These are phyloP conservation scores for Pilobolus umbonatus DNA, from an alignment of 192 early-diverging fungal species.

Conservation along the genomic window DNA sequence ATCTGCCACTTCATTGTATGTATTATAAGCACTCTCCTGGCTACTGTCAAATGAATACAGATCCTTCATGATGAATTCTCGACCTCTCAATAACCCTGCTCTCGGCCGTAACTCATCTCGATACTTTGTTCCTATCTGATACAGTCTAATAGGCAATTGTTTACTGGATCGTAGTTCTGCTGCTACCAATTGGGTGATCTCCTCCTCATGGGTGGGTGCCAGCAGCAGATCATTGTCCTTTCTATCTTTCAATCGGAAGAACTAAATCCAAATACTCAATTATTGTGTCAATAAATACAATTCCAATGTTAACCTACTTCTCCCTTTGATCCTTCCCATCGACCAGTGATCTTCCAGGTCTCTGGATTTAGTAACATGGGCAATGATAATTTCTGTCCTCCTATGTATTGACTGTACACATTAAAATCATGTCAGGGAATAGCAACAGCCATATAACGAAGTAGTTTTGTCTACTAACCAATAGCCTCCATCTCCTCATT, in stretches of 20 bases:
- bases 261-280: no score
- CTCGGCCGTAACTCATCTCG: slow-evolving; percentile 82
- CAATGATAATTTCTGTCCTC: slow-evolving; percentile 67
- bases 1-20: slow-evolving; percentile 67
- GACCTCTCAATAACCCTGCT: slow-evolving; percentile 75
- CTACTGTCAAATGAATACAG: slow-evolving; percentile 84
- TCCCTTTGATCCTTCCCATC: slow-evolving; percentile 67
- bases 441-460: neutral
- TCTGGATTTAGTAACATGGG: slow-evolving; percentile 64
- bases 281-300: no score
- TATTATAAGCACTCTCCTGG: slow-evolving; percentile 58
- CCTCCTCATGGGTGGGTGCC: slow-evolving; percentile 91
- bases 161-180: slow-evolving; percentile 60
- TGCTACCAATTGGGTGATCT: slow-evolving; percentile 74
- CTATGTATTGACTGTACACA: no score
- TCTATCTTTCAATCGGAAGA: slow-evolving; percentile 80
- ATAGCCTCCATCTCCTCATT: slow-evolving; percentile 75
- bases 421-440: neutral
- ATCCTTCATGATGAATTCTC: slow-evolving; percentile 97
- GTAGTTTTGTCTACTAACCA: slow-evolving; percentile 36
- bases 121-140: slow-evolving; percentile 85
- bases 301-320: slow-evolving; percentile 48
- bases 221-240: slow-evolving; percentile 63
- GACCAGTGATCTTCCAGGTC: slow-evolving; percentile 74
- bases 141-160: slow-evolving; percentile 79